phyloP scores from a whole-genome alignment of 2,329 filamentous ascomycete genomes.

The Alternaria arborescens region DNA sequence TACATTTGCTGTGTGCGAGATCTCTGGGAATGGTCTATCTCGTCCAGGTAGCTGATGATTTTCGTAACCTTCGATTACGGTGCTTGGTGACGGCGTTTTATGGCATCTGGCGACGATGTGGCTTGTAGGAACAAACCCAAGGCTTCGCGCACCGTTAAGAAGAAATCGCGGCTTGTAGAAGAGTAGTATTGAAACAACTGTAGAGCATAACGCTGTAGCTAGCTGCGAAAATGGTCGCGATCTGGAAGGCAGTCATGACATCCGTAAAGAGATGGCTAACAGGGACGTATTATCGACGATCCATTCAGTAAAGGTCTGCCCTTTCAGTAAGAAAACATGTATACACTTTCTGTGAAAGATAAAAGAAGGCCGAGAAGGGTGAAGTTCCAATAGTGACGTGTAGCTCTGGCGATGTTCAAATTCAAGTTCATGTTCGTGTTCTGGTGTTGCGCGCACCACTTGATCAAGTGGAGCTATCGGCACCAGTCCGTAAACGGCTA shows the following conservation, averaged over 20 bases:
- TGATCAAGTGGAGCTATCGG: not conserved
- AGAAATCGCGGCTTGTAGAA: not conserved
- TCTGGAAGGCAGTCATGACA: not conserved
- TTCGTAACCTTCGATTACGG: not conserved
- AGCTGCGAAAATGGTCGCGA: not conserved
- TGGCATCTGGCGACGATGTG: not conserved
- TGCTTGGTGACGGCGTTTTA: not conserved
- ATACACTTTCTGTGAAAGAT: not conserved
- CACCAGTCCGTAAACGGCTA: conserved; percentile 18
- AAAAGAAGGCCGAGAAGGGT: not conserved
- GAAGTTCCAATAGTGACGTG: not conserved
- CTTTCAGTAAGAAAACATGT: not conserved
- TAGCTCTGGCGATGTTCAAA: not conserved
- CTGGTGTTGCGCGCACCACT: not conserved
- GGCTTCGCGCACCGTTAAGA: not conserved
- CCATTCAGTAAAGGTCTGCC: not conserved
- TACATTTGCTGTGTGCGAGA: not conserved
- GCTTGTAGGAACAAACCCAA: not conserved
- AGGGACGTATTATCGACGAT: not conserved
- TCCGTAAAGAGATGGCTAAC: not conserved
- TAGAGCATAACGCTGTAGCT: not conserved
- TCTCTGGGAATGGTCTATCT: not conserved
- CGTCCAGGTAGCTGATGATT: not conserved
- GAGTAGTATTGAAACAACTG: not conserved
- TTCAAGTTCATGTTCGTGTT: conserved; percentile 3